These are phyloP conservation scores for Ceratocystis variospora DNA, from an alignment of 2,329 filamentous ascomycete species.

Conservation along the genomic window DNA sequence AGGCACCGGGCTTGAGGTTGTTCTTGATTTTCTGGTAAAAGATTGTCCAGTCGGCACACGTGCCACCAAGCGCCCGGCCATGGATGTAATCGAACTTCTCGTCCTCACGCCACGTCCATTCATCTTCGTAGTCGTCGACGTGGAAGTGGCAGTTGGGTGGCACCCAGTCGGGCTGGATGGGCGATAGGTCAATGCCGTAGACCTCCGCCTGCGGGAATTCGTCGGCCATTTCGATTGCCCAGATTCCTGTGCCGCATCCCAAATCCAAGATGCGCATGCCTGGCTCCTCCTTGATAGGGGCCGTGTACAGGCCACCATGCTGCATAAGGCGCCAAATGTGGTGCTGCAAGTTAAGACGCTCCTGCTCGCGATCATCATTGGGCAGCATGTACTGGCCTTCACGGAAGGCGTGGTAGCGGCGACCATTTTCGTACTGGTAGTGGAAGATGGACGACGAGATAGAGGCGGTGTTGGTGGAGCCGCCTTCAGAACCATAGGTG, in stretches of 20 bases:
- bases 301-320: constrained; percentile 32
- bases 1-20: constrained; percentile 27
- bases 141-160: constrained; percentile 50
- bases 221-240: constrained; percentile 36
- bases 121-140: constrained; percentile 50
- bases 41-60: constrained; percentile 25
- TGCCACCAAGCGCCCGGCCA: constrained; percentile 21
- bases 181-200: constrained; percentile 42
- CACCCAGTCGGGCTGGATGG: constrained; percentile 44
- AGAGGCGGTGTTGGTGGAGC: constrained; percentile 25
- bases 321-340: constrained; percentile 38
- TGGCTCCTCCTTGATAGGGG: constrained; percentile 29
- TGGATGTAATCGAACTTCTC: constrained; percentile 27
- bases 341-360: constrained; percentile 42
- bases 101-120: constrained; percentile 31
- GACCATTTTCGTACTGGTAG: constrained; percentile 35
- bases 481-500: constrained; percentile 26
- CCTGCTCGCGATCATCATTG: constrained; percentile 41
- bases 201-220: constrained; percentile 28
- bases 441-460: constrained; percentile 32
- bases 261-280: constrained; percentile 39
- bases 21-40: constrained; percentile 25
- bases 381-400: constrained; percentile 33
- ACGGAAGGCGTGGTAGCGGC: constrained; percentile 35
- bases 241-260: constrained; percentile 49